Evolutionary conservation across 257 asterid genomes (phyloP).

Genomic region (Nicotiana obtusifolia): DNA sequence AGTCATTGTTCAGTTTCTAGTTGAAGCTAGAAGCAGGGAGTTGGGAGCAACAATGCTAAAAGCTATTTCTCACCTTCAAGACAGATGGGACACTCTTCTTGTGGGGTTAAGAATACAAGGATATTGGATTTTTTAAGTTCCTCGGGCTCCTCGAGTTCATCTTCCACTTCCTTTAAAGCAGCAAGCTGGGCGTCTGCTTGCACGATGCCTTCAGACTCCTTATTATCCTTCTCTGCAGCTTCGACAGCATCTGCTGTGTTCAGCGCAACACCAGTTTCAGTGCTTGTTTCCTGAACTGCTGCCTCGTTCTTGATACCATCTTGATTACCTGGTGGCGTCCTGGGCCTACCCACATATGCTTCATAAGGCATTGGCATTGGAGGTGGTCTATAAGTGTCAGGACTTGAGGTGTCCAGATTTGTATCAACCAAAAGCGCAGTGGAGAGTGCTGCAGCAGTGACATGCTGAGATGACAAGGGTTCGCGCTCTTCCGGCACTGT

Average conservation of each 20-base stretch:
- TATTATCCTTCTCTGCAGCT: conserved; percentile 33
- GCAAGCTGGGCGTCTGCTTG: conserved; percentile 29
- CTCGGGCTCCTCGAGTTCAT: conserved; percentile 38
- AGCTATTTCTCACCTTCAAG: conserved; percentile 58
- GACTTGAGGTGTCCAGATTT: conserved; percentile 75
- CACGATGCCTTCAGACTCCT: conserved; percentile 44
- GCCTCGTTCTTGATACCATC: conserved; percentile 40
- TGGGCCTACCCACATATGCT: conserved; percentile 36
- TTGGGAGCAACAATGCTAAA: background rate
- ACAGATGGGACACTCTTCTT: conserved; percentile 90
- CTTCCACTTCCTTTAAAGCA: conserved; percentile 37
- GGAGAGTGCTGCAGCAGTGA: conserved; percentile 44
- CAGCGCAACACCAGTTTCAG: conserved; percentile 30
- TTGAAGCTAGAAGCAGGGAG: background rate
- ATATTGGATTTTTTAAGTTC: conserved; percentile 52
- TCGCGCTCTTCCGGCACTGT: conserved; percentile 50
- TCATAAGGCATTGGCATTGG: conserved; percentile 83
- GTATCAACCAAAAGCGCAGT: conserved; percentile 79
- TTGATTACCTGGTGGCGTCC: conserved; percentile 34
- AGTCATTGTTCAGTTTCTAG: conserved; percentile 3
- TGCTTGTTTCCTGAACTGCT: conserved; percentile 29
- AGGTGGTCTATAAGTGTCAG: conserved; percentile 74
- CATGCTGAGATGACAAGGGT: conserved; percentile 55
- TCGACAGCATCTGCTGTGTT: conserved; percentile 39
- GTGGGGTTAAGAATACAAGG: conserved; percentile 29